Percentiles rank a stretch among this genome's conserved stretches.
Evolutionary conservation across 768 basidiomycete species (phyloP).

Genomic region (Suillus subluteus): DNA sequence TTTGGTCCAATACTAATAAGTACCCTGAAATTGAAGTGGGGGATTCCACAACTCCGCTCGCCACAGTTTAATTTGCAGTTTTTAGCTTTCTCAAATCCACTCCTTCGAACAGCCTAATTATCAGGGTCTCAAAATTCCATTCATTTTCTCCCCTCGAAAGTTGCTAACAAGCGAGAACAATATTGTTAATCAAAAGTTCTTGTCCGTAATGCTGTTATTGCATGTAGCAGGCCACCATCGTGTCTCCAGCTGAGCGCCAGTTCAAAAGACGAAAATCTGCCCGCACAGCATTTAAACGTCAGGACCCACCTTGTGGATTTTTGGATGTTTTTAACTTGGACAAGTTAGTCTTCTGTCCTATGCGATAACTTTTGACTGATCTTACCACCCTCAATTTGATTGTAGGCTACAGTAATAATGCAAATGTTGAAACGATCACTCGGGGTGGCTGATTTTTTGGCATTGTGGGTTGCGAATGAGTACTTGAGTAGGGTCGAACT

Average conservation of each 20-base stretch:
- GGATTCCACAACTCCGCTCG: not conserved
- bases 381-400: not conserved
- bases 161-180: not conserved
- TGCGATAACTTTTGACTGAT: not conserved
- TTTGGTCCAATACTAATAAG: too few species aligned
- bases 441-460: not conserved
- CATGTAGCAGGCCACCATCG: not conserved
- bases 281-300: not conserved
- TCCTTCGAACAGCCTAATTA: not conserved
- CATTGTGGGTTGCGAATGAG: not conserved
- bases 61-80: too few species aligned
- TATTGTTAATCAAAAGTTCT: too few species aligned
- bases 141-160: not conserved
- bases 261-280: not conserved
- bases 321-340: not conserved
- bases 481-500: not conserved
- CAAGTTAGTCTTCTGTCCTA: not conserved
- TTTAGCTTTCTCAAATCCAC: not conserved
- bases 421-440: not conserved
- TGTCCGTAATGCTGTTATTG: not conserved
- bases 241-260: not conserved
- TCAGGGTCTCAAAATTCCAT: not conserved
- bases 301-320: not conserved
- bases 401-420: not conserved
- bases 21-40: not conserved